Evolutionary conservation across 1,284 basidiomycete species (phyloP).

Genomic region (Pholiota adiposa): DNA sequence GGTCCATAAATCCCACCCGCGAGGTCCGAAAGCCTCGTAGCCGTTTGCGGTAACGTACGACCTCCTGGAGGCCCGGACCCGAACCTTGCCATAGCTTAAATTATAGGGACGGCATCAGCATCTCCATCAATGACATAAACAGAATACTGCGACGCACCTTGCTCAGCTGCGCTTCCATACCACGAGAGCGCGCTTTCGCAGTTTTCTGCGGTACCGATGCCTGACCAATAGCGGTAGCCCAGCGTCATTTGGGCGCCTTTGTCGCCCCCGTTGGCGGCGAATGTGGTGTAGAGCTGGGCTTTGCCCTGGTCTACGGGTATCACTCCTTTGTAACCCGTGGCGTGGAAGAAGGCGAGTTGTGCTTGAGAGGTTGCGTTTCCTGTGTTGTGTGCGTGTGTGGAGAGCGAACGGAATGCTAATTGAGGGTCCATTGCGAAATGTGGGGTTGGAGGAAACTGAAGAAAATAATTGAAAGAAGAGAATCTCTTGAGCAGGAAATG

Average conservation of each 20-base stretch:
- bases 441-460: conserved; percentile 70
- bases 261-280: conserved; percentile 88
- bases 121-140: not conserved
- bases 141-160: conserved; percentile 52
- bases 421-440: conserved; percentile 65
- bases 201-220: conserved; percentile 88
- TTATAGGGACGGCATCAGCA: conserved; percentile 6
- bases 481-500: not conserved
- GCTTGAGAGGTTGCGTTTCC: conserved; percentile 87
- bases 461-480: not conserved
- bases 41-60: conserved; percentile 80
- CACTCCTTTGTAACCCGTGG: conserved; percentile 79
- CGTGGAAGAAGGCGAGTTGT: conserved; percentile 84
- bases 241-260: conserved; percentile 91
- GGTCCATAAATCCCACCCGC: conserved; percentile 92
- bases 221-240: conserved; percentile 94
- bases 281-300: conserved; percentile 92
- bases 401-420: conserved; percentile 64
- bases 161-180: conserved; percentile 87
- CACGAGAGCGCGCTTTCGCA: conserved; percentile 83
- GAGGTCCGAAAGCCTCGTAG: conserved; percentile 88
- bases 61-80: conserved; percentile 91
- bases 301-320: conserved; percentile 73
- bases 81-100: conserved; percentile 74
- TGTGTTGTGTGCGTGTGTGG: conserved; percentile 63